These are phyloP conservation scores for Ceratocystis papillata DNA, from an alignment of 2,329 filamentous ascomycete species.

Conservation along the genomic window DNA sequence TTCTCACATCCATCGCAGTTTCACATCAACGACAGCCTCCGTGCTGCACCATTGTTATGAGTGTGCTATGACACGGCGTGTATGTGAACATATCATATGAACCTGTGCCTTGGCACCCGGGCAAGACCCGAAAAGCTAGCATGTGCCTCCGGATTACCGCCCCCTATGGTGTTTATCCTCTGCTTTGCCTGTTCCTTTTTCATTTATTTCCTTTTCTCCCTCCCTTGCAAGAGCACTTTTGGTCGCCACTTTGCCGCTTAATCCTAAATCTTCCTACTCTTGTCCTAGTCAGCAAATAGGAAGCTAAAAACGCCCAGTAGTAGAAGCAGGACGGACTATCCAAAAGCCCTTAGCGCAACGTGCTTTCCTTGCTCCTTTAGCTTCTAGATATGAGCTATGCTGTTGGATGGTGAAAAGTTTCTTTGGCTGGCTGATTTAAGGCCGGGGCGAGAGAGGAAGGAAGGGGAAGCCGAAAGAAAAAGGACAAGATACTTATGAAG, in stretches of 20 bases:
- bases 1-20: not conserved
- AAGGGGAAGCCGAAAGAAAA: no score
- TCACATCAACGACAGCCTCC: not conserved
- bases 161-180: no score
- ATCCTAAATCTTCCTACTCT: slow-evolving; percentile 3
- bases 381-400: not conserved
- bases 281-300: slow-evolving; percentile 1
- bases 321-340: not conserved
- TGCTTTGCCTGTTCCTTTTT: not conserved
- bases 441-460: no score
- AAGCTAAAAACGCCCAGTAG: not conserved
- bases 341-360: not conserved
- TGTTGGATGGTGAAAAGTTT: no score
- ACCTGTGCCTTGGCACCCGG: no score
- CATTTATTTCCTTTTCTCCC: not conserved
- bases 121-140: no score
- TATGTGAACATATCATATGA: no score
- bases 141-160: no score
- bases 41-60: no score
- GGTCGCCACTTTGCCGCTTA: not conserved
- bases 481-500: no score
- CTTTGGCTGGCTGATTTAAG: no score
- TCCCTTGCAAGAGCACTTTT: slow-evolving; percentile 7
- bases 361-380: not conserved
- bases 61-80: no score